phyloP scores from a whole-genome alignment of 2,329 filamentous ascomycete species.

The Parastagonospora avenae region DNA sequence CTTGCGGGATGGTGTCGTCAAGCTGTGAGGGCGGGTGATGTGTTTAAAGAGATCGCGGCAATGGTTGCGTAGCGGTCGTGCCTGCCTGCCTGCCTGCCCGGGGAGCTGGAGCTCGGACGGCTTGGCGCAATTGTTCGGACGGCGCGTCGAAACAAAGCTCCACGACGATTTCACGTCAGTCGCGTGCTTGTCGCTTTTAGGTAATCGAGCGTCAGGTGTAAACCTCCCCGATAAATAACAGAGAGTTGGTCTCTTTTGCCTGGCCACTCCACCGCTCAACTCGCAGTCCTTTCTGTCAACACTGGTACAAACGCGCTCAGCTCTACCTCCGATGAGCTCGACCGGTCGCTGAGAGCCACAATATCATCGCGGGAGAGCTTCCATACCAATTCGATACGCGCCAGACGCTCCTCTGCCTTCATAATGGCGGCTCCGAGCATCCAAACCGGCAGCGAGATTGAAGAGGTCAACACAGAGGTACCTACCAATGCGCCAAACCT shows the following conservation, averaged over 20 bases:
- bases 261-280: constrained; percentile 26
- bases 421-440: constrained; percentile 49
- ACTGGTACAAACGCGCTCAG: constrained; percentile 19
- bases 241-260: constrained; percentile 31
- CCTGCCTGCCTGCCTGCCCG: constrained; percentile 14
- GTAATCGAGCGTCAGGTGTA: constrained; percentile 24
- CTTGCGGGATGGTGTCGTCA: neutral
- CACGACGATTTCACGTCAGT: neutral
- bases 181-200: constrained; percentile 26
- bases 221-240: constrained; percentile 22
- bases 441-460: constrained; percentile 68
- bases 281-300: constrained; percentile 30
- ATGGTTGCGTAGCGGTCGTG: constrained; percentile 32
- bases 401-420: constrained; percentile 68
- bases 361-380: constrained; percentile 33
- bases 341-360: constrained; percentile 23
- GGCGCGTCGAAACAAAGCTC: neutral
- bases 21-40: no score
- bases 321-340: constrained; percentile 35
- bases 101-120: constrained; percentile 21
- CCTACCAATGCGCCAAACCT: constrained; percentile 2
- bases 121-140: constrained; percentile 4
- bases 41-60: no score
- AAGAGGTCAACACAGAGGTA: constrained; percentile 84
- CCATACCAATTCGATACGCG: constrained; percentile 27